Conservation (phyloP, 2,329 filamentous ascomycete species). For the Venturiaceae sp. region DNA sequence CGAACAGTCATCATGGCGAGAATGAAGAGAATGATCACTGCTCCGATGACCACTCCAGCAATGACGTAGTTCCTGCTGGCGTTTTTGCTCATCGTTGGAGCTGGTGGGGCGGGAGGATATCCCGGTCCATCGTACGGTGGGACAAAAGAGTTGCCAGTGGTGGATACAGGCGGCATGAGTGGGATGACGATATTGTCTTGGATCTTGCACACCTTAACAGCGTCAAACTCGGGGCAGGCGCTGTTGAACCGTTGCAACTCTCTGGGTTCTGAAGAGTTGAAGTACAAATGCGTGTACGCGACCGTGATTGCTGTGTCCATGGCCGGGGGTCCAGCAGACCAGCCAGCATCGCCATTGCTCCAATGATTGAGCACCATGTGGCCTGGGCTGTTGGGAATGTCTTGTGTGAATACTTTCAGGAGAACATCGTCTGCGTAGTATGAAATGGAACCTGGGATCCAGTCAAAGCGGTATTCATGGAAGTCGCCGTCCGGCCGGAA, state of each 20-base stretch:
- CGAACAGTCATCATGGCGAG: neutral
- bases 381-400: slow-evolving; percentile 51
- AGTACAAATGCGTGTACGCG: slow-evolving; percentile 68
- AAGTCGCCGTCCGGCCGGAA: slow-evolving; percentile 58
- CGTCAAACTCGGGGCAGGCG: neutral
- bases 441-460: slow-evolving; percentile 48
- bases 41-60: neutral
- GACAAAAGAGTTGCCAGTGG: neutral
- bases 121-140: neutral
- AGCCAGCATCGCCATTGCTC: slow-evolving; percentile 64
- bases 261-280: slow-evolving; percentile 48
- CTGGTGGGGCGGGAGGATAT: neutral
- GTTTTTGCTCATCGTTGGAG: neutral
- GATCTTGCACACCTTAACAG: neutral
- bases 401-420: slow-evolving; percentile 45
- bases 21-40: neutral
- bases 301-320: slow-evolving; percentile 54
- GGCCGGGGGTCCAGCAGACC: slow-evolving; percentile 61
- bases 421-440: slow-evolving; percentile 59
- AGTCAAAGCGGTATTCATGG: slow-evolving; percentile 77
- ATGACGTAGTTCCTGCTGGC: neutral
- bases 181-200: neutral
- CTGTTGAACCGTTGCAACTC: neutral
- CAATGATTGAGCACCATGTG: slow-evolving; percentile 64
- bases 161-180: neutral